Conservation (phyloP, 441 rosid species). For the Erodium texanum region DNA sequence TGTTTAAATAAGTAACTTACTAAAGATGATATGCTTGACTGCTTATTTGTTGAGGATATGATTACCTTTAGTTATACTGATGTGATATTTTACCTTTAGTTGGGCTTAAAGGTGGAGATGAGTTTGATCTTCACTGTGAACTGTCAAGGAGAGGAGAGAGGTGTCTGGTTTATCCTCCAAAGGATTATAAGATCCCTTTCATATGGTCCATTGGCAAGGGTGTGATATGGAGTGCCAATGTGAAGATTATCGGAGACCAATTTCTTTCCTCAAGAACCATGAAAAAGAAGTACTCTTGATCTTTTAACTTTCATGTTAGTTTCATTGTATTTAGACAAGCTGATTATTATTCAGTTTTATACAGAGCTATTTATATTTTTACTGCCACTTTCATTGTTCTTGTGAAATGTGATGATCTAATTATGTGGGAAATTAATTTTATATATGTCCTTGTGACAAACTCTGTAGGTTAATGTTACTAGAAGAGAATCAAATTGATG, state of each 20-base stretch:
- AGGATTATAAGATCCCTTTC: slow-evolving; percentile 82
- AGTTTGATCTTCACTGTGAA: slow-evolving; percentile 83
- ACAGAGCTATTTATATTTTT: too few species aligned
- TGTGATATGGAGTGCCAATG: slow-evolving; percentile 27
- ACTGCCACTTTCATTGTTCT: too few species aligned
- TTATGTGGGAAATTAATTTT: too few species aligned
- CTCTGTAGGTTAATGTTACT: slow-evolving; percentile 68
- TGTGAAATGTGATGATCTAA: too few species aligned
- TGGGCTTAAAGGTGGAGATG: slow-evolving; percentile 75
- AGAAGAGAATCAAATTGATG: slow-evolving; percentile 93
- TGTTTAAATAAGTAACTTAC: too few species aligned
- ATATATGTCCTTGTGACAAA: not conserved
- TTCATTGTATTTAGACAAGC: not conserved
- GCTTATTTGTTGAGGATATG: too few species aligned
- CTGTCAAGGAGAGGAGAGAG: slow-evolving; percentile 34
- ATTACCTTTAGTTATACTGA: too few species aligned
- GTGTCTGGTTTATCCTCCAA: slow-evolving; percentile 83
- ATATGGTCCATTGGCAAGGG: slow-evolving; percentile 90
- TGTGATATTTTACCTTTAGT: too few species aligned
- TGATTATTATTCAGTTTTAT: slow-evolving; percentile 4
- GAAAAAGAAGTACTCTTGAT: slow-evolving; percentile 57
- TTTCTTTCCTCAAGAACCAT: slow-evolving; percentile 93
- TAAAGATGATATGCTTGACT: too few species aligned
- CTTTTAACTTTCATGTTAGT: too few species aligned
- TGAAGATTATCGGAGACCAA: slow-evolving; percentile 75